Conservation (phyloP, 208 protist genomes). For the Naegleria gruberi region DNA sequence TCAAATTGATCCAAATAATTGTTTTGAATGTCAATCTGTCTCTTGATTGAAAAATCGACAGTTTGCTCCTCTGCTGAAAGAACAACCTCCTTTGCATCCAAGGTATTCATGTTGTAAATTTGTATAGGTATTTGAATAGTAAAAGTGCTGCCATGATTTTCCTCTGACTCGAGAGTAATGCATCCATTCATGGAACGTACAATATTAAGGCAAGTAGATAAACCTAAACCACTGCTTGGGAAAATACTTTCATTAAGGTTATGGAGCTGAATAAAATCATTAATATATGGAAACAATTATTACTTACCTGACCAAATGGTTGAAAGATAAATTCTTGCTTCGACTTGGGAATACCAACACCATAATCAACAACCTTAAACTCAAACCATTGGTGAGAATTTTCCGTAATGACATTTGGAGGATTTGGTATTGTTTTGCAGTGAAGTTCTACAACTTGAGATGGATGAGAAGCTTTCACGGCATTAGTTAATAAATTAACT, state of each 20-base stretch:
- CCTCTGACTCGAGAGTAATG: neutral
- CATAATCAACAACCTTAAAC: conserved; percentile 4
- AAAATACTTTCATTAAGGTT: neutral
- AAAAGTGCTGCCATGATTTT: neutral
- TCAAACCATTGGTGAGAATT: neutral
- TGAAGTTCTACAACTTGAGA: neutral
- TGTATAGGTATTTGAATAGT: neutral
- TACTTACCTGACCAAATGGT: neutral
- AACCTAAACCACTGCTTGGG: neutral
- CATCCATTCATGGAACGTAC: neutral
- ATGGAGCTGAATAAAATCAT: too few relatives aligned
- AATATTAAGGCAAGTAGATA: neutral
- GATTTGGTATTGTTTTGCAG: neutral
- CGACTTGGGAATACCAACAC: neutral
- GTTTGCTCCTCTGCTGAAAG: too few relatives aligned
- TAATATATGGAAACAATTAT: too few relatives aligned
- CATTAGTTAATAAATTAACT: neutral
- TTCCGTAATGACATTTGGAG: neutral
- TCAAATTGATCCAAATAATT: neutral
- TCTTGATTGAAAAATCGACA: neutral
- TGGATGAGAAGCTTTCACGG: neutral
- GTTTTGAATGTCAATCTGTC: neutral
- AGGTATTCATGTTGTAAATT: neutral
- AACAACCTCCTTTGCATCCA: too few relatives aligned
- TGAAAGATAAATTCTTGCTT: neutral